Base-by-base conservation (phyloP, 2,329 filamentous ascomycete genomes). In the Dryadomyces quercus-mongolicae region DNA sequence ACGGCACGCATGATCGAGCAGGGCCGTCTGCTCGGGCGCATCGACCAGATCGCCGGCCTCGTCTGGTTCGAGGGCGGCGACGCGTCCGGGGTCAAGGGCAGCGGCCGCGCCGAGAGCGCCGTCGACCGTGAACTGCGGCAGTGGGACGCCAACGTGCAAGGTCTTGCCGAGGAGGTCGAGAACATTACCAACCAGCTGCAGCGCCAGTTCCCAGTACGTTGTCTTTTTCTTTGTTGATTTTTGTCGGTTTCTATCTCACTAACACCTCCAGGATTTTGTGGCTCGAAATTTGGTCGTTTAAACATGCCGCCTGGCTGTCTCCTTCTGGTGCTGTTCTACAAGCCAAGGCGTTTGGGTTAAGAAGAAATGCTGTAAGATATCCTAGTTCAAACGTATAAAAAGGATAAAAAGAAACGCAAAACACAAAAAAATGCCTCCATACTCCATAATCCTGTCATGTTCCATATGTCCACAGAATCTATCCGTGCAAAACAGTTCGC, bases 1-100 rank as follows among this genome's bases (percentile, higher is more conserved):
- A 93, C 92, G 13, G 90, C 92, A 5, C 79, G 82, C 62, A 98
- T 98, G 93, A 88, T 98, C 62, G 91, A 97, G 73, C 91, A 96
- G 68, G 90, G 88, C 10, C 82, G 93, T 36, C 71, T 98, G 52
- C 81, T 85, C 3, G 93, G 92, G 8, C 83, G 85, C 55, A 97
- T 98, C 63, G 92, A 98, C 69, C 93, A 98, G 73, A 91, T 98
- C 55, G 88, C 90, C 55, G 79, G 86, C 15, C 73, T 91, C 12
- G 91, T 98, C 56, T 90, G 84, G 72, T 98, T 98, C 66, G 88
- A 93, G 68, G 74, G 70, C 64, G 81, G 81, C 36, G 85, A 88
- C 63, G 84, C 82, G 8, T 84, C 80, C 3, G 84, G 82, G 1
- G 76, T 84, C 65, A 82, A 82, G 63, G 81, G 81, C 53, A 86